Base-by-base conservation (phyloP, 2,329 filamentous ascomycete species). In the Raffaelea arxii region DNA sequence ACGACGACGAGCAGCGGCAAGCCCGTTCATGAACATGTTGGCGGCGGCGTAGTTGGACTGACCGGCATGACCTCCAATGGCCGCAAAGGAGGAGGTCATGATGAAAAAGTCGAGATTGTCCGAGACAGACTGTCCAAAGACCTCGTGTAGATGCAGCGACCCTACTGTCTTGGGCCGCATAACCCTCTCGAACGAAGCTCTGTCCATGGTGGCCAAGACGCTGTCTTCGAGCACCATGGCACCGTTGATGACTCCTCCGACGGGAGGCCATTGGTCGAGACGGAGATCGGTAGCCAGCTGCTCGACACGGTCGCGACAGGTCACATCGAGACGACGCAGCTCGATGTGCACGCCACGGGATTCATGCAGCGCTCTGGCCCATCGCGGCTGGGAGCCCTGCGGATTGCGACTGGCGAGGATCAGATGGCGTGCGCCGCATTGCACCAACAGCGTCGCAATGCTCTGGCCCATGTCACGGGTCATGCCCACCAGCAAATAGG, bases 1-100 rank as follows among this genome's bases (percentile, higher is more conserved):
- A 3, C 49, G 49, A 4, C 64, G 65, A 2, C 68, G 49, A 7
- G 53, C 49, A 0, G 62, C 62, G 0, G 65, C 66, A 0, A 71
- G 55, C 3, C 65, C 65, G 50, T 71, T 70, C 67, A 70, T 69
- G 61, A 63, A 70, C 63, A 68, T 68, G 55, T 71, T 71, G 21
- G 67, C 68, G 0, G 66, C 62, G 0, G 67, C 67, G 43, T 71
- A 71, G 56, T 68, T 69, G 23, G 65, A 60, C 53, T 71, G 67
- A 1, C 67, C 67, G 0, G 63, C 58, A 46, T 71, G 67, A 0
- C 67, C 68, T 14, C 66, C 67, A 6, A 66, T 58, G 4, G 66
- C 68, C 0, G 68, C 66, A 44, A 70, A 70, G 0, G 66, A 69
- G 6, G 66, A 69, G 0, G 66, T 69, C 66, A 71, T 65, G 55